Evolutionary conservation across 176 grass and related monocot genomes (phyloP), one percentile per base, ranked within the genome.

Genomic region (Rhipidocladum racemiflorum): DNA sequence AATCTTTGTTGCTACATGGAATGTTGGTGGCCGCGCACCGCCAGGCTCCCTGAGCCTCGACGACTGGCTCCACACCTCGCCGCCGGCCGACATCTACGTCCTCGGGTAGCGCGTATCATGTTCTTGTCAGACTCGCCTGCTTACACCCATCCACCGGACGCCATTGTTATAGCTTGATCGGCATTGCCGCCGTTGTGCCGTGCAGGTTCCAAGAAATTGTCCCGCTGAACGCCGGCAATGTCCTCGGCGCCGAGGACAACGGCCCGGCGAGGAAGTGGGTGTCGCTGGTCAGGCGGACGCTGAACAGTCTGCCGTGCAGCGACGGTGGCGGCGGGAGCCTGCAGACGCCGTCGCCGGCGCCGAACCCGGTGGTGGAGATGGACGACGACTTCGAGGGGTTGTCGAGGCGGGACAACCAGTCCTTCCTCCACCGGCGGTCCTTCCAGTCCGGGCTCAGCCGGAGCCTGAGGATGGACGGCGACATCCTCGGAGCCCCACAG

Each of bases 1-100:
- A 82, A 92, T 97, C 86, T 97, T 97, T 57, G 92, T 88, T 17
- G 90, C 92, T 2, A 97, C 95, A 16, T 97, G 95, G 95, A 97
- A 97, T 57, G 90, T 97, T 7, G 92, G 95, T 55, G 95, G 95
- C n/a, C 88, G 83, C 68, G 45, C 95, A 34, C 95, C 95, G 32
- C 74, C 88, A 30, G 65, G 81, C 17, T 84, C 87, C 53, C 85
- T 97, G 90, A 87, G 86, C 81, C 92, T 97, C 30, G 90, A 97
- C n/a, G 95, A 97, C 65, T 97, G 92, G 95, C 95, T 97, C 38
- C 92, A 92, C 84, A 71, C 81, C 79, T 92, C 92, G 65, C 95
- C 95, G 55, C 88, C 92, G 36, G 90, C 95, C n/a, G 95, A 97
- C 72, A 92, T 97, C 77, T 97, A 97, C 67, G 84, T 97, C 65